Evolutionary conservation across 208 protist species (phyloP), one percentile per base, ranked within the genome.

Genomic region (Leishmania mexicana): DNA sequence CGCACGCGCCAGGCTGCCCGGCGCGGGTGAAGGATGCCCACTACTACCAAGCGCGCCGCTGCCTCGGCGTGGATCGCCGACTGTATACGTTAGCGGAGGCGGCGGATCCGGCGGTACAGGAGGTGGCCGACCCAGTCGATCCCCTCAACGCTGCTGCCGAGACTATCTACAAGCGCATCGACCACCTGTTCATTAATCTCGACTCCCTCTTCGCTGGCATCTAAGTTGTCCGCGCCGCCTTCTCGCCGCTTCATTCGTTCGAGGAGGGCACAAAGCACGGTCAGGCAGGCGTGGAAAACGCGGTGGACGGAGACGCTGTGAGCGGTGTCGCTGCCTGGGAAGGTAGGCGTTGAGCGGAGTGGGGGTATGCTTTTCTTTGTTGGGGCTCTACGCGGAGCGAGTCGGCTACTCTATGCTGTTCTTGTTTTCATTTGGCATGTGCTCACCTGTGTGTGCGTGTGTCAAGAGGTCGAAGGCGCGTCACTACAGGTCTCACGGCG

Each of bases 91-190:
- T 94, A 11, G 88, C 78, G 1, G 84, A 96, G 80, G 85, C 89
- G 1, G 86, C 83, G 2, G 85, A 96, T 64, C 73, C 85, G n/a
- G 90, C 83, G 47, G 82, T 95, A 60, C 83, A 86, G 45, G 85
- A 87, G 54, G 75, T 85, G 21, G 54, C 62, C 19, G 87, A 93
- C 38, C 89, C 92, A 49, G 90, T 96, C 11, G 95, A 98, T 78
- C 95, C 90, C 21, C 87, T 97, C 72, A 84, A 90, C 78, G 81
- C 68, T 8, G 88, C 89, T 35, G 88, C 91, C 13, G 92, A 96
- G 49, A 91, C 88, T 31, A 94, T 95, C 77, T 98, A 98, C 89
- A 95, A 92, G 80, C 89, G 93, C 54, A 88, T 98, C 49, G 95
- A 95, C 68, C 90, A 97, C 84, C 77, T 97, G 38, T 96, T 96